Evolutionary conservation across 139 green algal species (phyloP).

Genomic region (Auxenochlorella pyrenoidosa): DNA sequence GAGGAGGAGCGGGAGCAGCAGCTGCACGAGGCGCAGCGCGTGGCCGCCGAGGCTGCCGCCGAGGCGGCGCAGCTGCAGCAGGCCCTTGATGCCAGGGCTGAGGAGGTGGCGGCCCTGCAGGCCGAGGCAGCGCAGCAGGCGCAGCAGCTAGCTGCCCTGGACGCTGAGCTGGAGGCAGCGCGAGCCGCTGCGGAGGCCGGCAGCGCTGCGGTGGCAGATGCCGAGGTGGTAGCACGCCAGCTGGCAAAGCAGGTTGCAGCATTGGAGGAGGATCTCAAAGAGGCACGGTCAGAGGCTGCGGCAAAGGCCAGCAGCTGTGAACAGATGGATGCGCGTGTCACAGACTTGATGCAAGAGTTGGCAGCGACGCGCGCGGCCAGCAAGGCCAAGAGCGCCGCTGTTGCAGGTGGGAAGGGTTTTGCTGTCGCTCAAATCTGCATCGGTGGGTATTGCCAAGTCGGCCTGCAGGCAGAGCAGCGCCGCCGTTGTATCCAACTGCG

Average conservation of each 20-base stretch:
- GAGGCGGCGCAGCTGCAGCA: slow-evolving; percentile 10
- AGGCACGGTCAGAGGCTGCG: not conserved
- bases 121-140: not conserved
- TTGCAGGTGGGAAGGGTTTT: slow-evolving; percentile 4
- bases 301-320: not conserved
- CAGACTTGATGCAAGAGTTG: not conserved
- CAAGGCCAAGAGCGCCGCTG: not conserved
- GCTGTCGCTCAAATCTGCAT: too few species aligned
- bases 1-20: not conserved
- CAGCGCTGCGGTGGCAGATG: not conserved
- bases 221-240: not conserved
- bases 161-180: not conserved
- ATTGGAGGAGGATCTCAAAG: not conserved
- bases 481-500: too few species aligned
- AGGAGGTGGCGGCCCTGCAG: not conserved
- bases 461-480: too few species aligned
- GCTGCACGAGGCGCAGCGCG: not conserved
- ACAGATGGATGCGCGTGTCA: not conserved
- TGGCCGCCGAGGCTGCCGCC: not conserved
- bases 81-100: not conserved
- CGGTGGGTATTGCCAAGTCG: not conserved
- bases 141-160: not conserved
- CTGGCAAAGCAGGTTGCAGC: not conserved
- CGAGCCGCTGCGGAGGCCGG: not conserved
- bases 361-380: not conserved